Base-by-base conservation (phyloP, 2,329 filamentous ascomycete species). In the Alternaria gansuensis region DNA sequence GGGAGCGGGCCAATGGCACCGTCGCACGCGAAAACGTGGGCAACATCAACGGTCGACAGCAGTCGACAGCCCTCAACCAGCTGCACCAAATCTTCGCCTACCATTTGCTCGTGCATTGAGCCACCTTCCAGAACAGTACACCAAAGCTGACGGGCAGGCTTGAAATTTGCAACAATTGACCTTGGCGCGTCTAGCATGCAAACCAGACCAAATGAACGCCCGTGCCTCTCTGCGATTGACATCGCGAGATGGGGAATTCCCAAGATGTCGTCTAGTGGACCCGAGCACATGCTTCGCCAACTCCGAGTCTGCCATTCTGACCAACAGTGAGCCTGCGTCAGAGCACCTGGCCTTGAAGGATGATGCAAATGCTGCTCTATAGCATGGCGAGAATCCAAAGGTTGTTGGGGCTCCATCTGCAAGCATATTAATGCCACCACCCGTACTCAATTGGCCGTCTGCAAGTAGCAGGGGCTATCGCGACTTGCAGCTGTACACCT, bases 111-210 rank as follows among this genome's bases (percentile, higher is more conserved):
- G 8, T 26, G 44, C 44, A n/a, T 48, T 48, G 23, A 36, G 24
- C 5, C 44, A 48, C 44, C 44, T 48, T 48, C 44, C 44, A 48
- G 44, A 48, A 48, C 29, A 48, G 44, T 48, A n/a, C 33, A 23
- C 44, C 13, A 34, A 8, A 48, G 44, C 44, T 34, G 44, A 48
- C 44, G 44, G 21, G 1, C 44, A 48, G 8, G 44, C 31, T 21
- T 7, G 24, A 34, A 26, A 17, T 26, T 36, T 13, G 44, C 31
- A 26, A 48, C 29, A 48, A 23, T 24, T 3, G 29, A 34, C 13
- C 44, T 48, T 48, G 44, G 44, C 44, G 4, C 33, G 34, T 48
- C 44, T 33, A 34, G 31, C 5, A 13, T 36, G 44, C 44, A 34
- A 26, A 31, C 44, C 44, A 24, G n/a, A 28, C 21, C 37, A 48